Conservation (phyloP, 768 basidiomycete genomes). For the Termitomyces sp. region DNA sequence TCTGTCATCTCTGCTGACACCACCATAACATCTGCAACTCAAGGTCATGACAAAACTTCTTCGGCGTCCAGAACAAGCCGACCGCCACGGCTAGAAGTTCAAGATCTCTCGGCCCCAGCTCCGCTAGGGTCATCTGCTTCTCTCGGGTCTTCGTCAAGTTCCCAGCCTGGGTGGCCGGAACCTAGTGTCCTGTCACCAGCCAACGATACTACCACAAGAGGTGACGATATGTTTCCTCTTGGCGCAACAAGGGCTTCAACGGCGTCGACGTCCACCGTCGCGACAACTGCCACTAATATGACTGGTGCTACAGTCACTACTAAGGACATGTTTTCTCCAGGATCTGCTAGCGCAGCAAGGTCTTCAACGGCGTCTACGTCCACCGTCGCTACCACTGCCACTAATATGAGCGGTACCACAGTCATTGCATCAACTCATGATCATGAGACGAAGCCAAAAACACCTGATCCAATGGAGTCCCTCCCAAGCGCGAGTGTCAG, state of each 20-base stretch:
- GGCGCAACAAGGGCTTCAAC: conserved; percentile 16
- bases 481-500: conserved; percentile 15
- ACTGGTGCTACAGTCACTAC: conserved; percentile 24
- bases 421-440: conserved; percentile 20
- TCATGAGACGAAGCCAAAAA: conserved; percentile 20
- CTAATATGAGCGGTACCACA: conserved; percentile 21
- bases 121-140: conserved; percentile 44
- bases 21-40: conserved; percentile 33
- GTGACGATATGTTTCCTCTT: conserved; percentile 36
- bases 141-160: conserved; percentile 52
- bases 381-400: conserved; percentile 18
- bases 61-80: conserved; percentile 42
- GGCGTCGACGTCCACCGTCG: conserved; percentile 24
- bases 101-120: conserved; percentile 46
- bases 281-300: conserved; percentile 18
- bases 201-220: conserved; percentile 25
- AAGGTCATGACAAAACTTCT: conserved; percentile 36
- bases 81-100: conserved; percentile 67
- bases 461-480: conserved; percentile 12
- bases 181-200: conserved; percentile 54
- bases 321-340: conserved; percentile 21
- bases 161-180: conserved; percentile 76
- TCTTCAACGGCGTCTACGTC: conserved; percentile 24
- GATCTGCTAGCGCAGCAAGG: conserved; percentile 21
- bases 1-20: conserved; percentile 42